Evolutionary conservation across 2,329 filamentous ascomycete genomes (phyloP).

Genomic region (Arachnomyces sp.): DNA sequence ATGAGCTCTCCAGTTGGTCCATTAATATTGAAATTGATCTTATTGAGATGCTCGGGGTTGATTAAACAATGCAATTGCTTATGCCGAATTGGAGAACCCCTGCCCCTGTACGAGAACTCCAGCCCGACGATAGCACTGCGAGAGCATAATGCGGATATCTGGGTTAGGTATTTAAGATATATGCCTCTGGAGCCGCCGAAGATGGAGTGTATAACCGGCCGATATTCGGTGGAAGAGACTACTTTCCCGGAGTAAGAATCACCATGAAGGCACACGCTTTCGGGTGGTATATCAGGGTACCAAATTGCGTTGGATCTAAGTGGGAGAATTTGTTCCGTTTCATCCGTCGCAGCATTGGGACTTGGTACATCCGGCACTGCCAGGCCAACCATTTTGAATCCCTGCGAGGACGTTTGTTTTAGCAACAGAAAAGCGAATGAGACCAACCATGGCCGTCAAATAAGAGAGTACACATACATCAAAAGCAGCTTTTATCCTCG

Average conservation of each 20-base stretch:
- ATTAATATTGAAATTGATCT: slow-evolving; percentile 14
- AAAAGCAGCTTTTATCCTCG: slow-evolving; percentile 12
- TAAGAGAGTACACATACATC: slow-evolving; percentile 10
- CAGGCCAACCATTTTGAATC: slow-evolving; percentile 15
- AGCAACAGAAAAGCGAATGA: neutral
- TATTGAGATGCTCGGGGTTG: slow-evolving; percentile 6
- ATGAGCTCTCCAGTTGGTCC: slow-evolving; percentile 14
- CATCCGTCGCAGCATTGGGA: slow-evolving; percentile 7
- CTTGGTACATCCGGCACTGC: slow-evolving; percentile 9
- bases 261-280: slow-evolving; percentile 10
- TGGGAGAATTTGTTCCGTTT: slow-evolving; percentile 6
- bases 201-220: slow-evolving; percentile 13
- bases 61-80: slow-evolving; percentile 8
- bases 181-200: slow-evolving; percentile 13
- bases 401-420: slow-evolving; percentile 5
- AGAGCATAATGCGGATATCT: slow-evolving; percentile 13
- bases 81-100: slow-evolving; percentile 6
- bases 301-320: slow-evolving; percentile 14
- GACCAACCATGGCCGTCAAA: neutral
- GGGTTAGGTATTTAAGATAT: slow-evolving; percentile 14
- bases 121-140: slow-evolving; percentile 11
- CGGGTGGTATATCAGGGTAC: slow-evolving; percentile 14
- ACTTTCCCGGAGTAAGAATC: slow-evolving; percentile 7
- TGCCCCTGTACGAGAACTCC: slow-evolving; percentile 11
- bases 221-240: slow-evolving; percentile 9